Percentiles rank a stretch among this genome's conserved stretches.
Conservation (phyloP, 805 yeast species). For the Starmerella cellae region DNA sequence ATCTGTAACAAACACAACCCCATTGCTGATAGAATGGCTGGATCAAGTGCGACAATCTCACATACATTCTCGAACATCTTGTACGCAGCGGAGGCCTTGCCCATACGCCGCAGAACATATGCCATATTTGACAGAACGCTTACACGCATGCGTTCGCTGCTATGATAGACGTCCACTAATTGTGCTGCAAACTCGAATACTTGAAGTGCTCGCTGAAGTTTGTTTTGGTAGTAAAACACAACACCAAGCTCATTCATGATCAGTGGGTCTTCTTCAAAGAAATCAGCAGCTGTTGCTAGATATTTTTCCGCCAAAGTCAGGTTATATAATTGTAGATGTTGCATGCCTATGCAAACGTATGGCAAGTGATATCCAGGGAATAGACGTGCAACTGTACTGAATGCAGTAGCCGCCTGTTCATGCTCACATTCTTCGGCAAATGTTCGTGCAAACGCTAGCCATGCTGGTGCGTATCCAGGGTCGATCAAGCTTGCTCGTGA, state of each 20-base stretch:
- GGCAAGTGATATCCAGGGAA: slow-evolving; percentile 74
- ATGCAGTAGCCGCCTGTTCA: slow-evolving; percentile 95
- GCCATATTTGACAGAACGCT: slow-evolving; percentile 37
- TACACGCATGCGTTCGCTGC: slow-evolving; percentile 72
- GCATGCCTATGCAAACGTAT: slow-evolving; percentile 86
- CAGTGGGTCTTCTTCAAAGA: slow-evolving; percentile 78
- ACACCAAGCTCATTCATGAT: slow-evolving; percentile 88
- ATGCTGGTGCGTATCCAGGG: slow-evolving; percentile 86
- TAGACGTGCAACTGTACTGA: slow-evolving; percentile 84
- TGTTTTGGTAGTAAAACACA: slow-evolving; percentile 63
- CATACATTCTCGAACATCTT: slow-evolving; percentile 65
- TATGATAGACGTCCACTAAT: slow-evolving; percentile 33
- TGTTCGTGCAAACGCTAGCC: slow-evolving; percentile 98
- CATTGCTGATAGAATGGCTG: slow-evolving; percentile 67
- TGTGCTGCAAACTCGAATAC: slow-evolving; percentile 22
- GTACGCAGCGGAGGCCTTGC: slow-evolving; percentile 60
- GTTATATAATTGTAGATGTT: slow-evolving; percentile 78
- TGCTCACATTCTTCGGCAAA: slow-evolving; percentile 98
- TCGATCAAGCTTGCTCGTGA: slow-evolving; percentile 78
- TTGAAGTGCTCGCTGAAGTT: slow-evolving; percentile 50
- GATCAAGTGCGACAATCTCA: slow-evolving; percentile 53
- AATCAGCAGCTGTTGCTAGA: slow-evolving; percentile 54
- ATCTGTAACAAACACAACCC: slow-evolving; percentile 69
- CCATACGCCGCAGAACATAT: slow-evolving; percentile 16
- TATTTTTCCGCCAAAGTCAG: slow-evolving; percentile 76